Evolutionary conservation across 495 filamentous ascomycete species (phyloP).

Genomic region (Delitschia confertaspora): DNA sequence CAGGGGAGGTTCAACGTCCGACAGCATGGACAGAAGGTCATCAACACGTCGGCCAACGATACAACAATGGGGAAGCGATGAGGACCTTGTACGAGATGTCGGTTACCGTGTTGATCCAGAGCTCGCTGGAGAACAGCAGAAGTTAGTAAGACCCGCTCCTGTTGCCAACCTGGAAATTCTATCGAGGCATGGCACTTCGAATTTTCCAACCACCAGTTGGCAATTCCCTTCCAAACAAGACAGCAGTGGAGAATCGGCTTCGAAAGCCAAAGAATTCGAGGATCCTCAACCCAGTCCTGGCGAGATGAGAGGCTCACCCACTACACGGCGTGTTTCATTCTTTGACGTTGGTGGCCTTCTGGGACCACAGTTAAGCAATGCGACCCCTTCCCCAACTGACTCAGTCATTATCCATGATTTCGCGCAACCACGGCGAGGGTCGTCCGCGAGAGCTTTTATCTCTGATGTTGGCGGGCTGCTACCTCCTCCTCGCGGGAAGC

Average conservation of each 20-base stretch:
- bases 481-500: too few species aligned
- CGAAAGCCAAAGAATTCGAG: slow-evolving; percentile 4
- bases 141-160: slow-evolving; percentile 26
- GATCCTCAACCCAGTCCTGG: slow-evolving; percentile 24
- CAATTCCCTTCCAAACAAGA: slow-evolving; percentile 10
- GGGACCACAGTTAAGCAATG: slow-evolving; percentile 9
- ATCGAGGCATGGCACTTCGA: slow-evolving; percentile 4
- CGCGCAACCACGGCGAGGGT: slow-evolving; percentile 27
- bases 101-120: slow-evolving; percentile 33
- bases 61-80: slow-evolving; percentile 33
- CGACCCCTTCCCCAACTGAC: slow-evolving; percentile 30
- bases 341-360: slow-evolving; percentile 36
- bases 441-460: slow-evolving; percentile 25
- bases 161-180: slow-evolving; percentile 22
- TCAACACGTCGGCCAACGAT: slow-evolving; percentile 31
- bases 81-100: slow-evolving; percentile 34
- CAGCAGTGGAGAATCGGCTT: slow-evolving; percentile 21
- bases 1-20: slow-evolving; percentile 28
- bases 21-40: slow-evolving; percentile 32
- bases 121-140: slow-evolving; percentile 16
- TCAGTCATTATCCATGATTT: slow-evolving; percentile 39
- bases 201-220: slow-evolving; percentile 14
- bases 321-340: slow-evolving; percentile 29
- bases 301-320: slow-evolving; percentile 8
- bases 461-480: slow-evolving; percentile 28